Base-by-base conservation (phyloP, 2,329 filamentous ascomycete species). In the Seiridium cupressi region DNA sequence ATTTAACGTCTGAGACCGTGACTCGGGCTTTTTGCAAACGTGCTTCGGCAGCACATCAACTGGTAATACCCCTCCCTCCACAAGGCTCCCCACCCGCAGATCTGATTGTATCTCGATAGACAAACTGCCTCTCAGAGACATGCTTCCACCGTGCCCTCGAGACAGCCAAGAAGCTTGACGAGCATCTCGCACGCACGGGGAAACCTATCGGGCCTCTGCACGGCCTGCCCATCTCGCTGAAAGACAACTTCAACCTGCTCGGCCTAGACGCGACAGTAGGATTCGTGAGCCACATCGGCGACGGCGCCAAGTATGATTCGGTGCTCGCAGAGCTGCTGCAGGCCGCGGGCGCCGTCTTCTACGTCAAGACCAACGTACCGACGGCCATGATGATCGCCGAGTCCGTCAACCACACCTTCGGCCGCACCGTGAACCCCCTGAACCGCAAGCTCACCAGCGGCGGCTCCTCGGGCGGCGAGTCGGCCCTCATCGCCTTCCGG, bases 381-480 rank as follows among this genome's bases (percentile, higher is more conserved):
- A 88, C 85, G 1, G 85, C 85, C 10, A 87, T 89, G 80, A 89
- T 90, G 87, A 88, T 89, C 56, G 82, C 85, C 10, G 88, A 90
- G 69, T 84, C 80, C 1, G 84, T 88, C 13, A 90, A 89, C 73
- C 88, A 89, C 64, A 77, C 84, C 2, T 85, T 86, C 65, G 88
- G 87, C 7, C 79, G 85, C 10, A 88, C 85, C 0, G 69, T 85
- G 31, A 89, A 89, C 68, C 88, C 89, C 0, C 73, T 75, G 5
- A 88, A 89, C 67, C 80, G 84, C 32, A 73, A 73, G 3, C 76
- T 85, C 3, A 89, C 86, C 0, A 82, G 82, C 31, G 89, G 89
- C 9, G 89, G 89, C 8, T 87, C 83, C 44, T 88, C 86, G 0
- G 89, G 89, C 3, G 89, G 89, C 49, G 89, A 91, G 68, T 82